These are phyloP conservation scores for Xylaria flabelliformis DNA, from an alignment of 495 filamentous ascomycete species.

Conservation along the genomic window DNA sequence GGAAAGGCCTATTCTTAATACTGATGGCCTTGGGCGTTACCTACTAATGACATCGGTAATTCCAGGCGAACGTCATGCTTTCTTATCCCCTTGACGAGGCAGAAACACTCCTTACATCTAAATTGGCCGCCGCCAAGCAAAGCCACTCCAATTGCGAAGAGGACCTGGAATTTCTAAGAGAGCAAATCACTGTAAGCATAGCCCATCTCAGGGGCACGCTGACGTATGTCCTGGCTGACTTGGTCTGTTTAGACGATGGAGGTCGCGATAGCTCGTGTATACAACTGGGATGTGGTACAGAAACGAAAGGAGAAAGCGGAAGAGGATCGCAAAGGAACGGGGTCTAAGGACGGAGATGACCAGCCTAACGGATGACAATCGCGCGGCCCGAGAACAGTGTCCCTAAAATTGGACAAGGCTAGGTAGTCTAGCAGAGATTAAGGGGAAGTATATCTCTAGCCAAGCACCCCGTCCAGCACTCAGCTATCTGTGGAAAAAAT, in stretches of 20 bases:
- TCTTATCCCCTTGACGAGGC: constrained; percentile 91
- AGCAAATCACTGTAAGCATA: constrained; percentile 84
- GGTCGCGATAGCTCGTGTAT: constrained; percentile 94
- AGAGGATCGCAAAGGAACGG: constrained; percentile 55
- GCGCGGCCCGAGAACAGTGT: constrained; percentile 16
- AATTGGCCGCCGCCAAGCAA: constrained; percentile 77
- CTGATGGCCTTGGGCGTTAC: background rate
- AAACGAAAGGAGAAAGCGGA: constrained; percentile 88
- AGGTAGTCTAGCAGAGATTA: constrained; percentile 21
- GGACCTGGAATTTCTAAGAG: constrained; percentile 92
- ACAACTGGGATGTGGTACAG: constrained; percentile 97
- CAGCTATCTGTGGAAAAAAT: background rate
- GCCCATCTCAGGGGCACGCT: background rate
- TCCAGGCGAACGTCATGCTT: constrained; percentile 94
- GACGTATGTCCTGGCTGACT: constrained; percentile 29
- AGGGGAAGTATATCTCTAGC: constrained; percentile 19
- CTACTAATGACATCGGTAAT: constrained; percentile 22
- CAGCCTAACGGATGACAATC: constrained; percentile 40
- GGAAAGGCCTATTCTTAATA: background rate
- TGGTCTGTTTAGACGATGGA: constrained; percentile 77
- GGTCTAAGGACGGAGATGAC: constrained; percentile 37
- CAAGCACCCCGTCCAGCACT: background rate
- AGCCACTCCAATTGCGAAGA: constrained; percentile 89
- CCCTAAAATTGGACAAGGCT: constrained; percentile 1
- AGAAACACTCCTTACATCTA: constrained; percentile 75